These are phyloP conservation scores for Helenozyma baotianmanensis DNA, from an alignment of 805 yeast genomes.

Conservation along the genomic window DNA sequence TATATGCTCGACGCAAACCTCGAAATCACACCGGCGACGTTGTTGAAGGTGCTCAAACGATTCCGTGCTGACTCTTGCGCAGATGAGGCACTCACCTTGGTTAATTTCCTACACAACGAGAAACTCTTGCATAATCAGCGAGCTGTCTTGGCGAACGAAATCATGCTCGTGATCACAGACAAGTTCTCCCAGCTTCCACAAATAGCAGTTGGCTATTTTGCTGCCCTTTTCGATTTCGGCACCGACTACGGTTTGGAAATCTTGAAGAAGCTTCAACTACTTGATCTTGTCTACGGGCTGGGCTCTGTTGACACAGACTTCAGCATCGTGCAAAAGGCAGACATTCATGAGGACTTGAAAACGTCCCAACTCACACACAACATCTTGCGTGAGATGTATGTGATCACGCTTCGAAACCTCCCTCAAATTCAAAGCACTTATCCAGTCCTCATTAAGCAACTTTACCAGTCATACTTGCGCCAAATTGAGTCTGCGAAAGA, in stretches of 20 bases:
- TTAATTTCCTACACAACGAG: constrained; percentile 28
- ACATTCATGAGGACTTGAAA: constrained; percentile 23
- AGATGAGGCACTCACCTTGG: constrained; percentile 31
- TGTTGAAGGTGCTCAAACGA: constrained; percentile 26
- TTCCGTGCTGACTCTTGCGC: constrained; percentile 24
- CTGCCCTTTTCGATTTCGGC: constrained; percentile 20
- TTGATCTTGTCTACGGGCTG: constrained; percentile 22
- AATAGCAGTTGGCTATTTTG: constrained; percentile 33
- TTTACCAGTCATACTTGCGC: constrained; percentile 21
- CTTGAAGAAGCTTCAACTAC: constrained; percentile 24
- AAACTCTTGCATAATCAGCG: constrained; percentile 16
- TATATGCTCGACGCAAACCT: constrained; percentile 28
- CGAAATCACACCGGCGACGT: constrained; percentile 19
- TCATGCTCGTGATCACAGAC: constrained; percentile 25
- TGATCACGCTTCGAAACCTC: constrained; percentile 16
- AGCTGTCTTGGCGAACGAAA: constrained; percentile 22
- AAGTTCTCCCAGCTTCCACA: constrained; percentile 31
- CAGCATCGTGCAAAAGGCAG: constrained; percentile 23
- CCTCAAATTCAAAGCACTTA: constrained; percentile 10
- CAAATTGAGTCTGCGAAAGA: constrained; percentile 1
- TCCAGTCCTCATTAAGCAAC: constrained; percentile 14
- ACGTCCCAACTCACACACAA: constrained; percentile 19
- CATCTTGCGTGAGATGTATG: constrained; percentile 23
- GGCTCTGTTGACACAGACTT: constrained; percentile 14
- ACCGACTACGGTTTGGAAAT: constrained; percentile 14